A percentile compares a stretch with the other conserved stretches of the same genome.
Conservation (phyloP, 1,139 yeast genomes). For the Yamadazyma epiphylla region DNA sequence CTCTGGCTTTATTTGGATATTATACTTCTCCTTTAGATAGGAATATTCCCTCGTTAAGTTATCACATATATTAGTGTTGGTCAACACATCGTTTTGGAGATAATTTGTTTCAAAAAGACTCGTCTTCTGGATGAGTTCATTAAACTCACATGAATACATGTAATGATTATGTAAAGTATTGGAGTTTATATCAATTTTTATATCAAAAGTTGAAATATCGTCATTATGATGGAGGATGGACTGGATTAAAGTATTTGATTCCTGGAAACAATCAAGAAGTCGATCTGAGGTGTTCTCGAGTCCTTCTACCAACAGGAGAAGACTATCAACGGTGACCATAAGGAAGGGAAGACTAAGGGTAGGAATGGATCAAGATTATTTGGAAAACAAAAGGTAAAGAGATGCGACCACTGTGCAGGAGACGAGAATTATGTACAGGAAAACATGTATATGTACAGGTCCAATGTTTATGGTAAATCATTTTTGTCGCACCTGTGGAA, state of each 20-base stretch:
- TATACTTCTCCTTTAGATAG: slow-evolving; percentile 22
- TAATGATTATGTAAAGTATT: slow-evolving; percentile 21
- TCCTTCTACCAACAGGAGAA: slow-evolving; percentile 16
- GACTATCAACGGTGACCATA: slow-evolving; percentile 6
- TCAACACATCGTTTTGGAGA: slow-evolving; percentile 25
- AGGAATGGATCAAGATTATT: background rate
- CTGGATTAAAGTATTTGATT: slow-evolving; percentile 20
- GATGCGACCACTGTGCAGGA: background rate
- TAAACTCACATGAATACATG: slow-evolving; percentile 21
- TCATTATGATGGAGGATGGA: slow-evolving; percentile 18
- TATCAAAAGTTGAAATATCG: slow-evolving; percentile 25
- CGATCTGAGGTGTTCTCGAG: slow-evolving; percentile 25
- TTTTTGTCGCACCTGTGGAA: too few relatives aligned
- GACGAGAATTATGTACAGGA: slow-evolving; percentile 1
- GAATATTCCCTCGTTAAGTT: slow-evolving; percentile 46
- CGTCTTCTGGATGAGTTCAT: slow-evolving; percentile 29
- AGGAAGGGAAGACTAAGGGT: background rate
- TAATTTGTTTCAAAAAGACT: slow-evolving; percentile 34
- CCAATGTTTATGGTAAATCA: too few relatives aligned
- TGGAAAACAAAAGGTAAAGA: background rate
- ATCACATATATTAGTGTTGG: slow-evolving; percentile 48
- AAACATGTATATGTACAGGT: too few relatives aligned
- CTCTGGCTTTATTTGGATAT: background rate
- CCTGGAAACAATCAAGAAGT: slow-evolving; percentile 19
- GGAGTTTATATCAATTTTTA: slow-evolving; percentile 27